Percentiles rank a stretch among this genome's conserved stretches.
Conservation (phyloP, 2,329 filamentous ascomycete genomes). For the Acarospora socialis region DNA sequence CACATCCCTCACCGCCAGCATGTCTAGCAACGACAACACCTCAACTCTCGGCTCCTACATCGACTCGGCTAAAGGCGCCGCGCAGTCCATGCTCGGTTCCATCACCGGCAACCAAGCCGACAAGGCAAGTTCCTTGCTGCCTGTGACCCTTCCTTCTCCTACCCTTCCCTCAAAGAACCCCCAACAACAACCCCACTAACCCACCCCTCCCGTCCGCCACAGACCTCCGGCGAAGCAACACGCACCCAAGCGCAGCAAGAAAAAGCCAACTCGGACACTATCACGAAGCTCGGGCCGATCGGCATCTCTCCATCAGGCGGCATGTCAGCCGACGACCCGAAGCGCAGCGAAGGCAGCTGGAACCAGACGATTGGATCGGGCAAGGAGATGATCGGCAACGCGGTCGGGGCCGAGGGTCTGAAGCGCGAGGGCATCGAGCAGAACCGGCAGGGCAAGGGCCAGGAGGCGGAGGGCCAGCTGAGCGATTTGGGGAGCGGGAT, state of each 20-base stretch:
- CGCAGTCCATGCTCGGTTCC: conserved; percentile 57
- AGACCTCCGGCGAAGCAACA: conserved; percentile 48
- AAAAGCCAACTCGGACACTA: conserved; percentile 60
- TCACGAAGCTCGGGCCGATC: conserved; percentile 58
- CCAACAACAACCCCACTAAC: conserved; percentile 16
- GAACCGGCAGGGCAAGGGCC: conserved; percentile 63
- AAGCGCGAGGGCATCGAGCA: conserved; percentile 63
- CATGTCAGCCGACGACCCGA: conserved; percentile 54
- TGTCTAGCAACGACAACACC: conserved; percentile 41
- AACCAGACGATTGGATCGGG: conserved; percentile 80
- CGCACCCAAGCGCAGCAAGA: conserved; percentile 52
- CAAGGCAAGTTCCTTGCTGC: conserved; percentile 31
- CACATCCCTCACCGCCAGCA: conserved; percentile 18
- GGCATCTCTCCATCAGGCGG: conserved; percentile 56
- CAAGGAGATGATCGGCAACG: conserved; percentile 66
- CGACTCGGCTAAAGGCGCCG: conserved; percentile 56
- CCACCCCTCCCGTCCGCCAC: conserved; percentile 8
- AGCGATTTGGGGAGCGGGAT: conserved; percentile 58
- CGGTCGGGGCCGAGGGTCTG: conserved; percentile 60
- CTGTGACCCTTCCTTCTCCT: background rate
- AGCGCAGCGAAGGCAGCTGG: conserved; percentile 60
- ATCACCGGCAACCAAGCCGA: conserved; percentile 60
- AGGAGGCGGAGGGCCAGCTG: conserved; percentile 73
- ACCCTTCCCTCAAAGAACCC: background rate
- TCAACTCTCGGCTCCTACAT: conserved; percentile 70